Percentiles rank a stretch among this genome's conserved stretches.
phyloP scores from a whole-genome alignment of 345 rosid species.

The Nasturtium officinale region DNA sequence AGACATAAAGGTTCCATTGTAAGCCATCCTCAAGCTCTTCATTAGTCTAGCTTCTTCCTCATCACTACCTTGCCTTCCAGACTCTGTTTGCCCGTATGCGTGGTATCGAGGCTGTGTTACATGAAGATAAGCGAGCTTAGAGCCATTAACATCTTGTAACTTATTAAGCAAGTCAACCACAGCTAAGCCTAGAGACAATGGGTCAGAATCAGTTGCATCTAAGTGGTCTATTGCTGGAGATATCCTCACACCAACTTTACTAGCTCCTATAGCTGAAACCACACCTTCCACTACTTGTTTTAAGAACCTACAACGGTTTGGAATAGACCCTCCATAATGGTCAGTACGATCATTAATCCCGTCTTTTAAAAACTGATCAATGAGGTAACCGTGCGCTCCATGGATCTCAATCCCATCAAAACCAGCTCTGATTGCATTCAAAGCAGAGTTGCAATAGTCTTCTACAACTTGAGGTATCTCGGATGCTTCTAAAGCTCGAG shows the following conservation, averaged over 20 bases:
- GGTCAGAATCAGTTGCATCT: conserved; percentile 80
- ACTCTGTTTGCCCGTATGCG: conserved; percentile 61
- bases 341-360: conserved; percentile 78
- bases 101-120: conserved; percentile 81
- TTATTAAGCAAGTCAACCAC: conserved; percentile 64
- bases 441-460: conserved; percentile 60
- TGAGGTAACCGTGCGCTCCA: conserved; percentile 85
- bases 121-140: conserved; percentile 76
- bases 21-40: conserved; percentile 56
- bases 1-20: conserved; percentile 68
- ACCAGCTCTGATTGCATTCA: conserved; percentile 83
- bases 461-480: conserved; percentile 62
- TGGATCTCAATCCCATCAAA: conserved; percentile 91
- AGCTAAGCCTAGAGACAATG: conserved; percentile 65
- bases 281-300: conserved; percentile 54
- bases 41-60: conserved; percentile 62
- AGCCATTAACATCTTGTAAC: conserved; percentile 53
- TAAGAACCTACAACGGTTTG: conserved; percentile 67
- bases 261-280: conserved; percentile 56
- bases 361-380: conserved; percentile 84
- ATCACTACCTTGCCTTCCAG: conserved; percentile 60
- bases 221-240: conserved; percentile 86
- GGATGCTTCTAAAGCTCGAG: conserved; percentile 49
- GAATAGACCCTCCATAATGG: conserved; percentile 72
- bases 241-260: conserved; percentile 64